Evolutionary conservation across 1,139 yeast species (phyloP).

Genomic region (Saccharomyces hybrid): DNA sequence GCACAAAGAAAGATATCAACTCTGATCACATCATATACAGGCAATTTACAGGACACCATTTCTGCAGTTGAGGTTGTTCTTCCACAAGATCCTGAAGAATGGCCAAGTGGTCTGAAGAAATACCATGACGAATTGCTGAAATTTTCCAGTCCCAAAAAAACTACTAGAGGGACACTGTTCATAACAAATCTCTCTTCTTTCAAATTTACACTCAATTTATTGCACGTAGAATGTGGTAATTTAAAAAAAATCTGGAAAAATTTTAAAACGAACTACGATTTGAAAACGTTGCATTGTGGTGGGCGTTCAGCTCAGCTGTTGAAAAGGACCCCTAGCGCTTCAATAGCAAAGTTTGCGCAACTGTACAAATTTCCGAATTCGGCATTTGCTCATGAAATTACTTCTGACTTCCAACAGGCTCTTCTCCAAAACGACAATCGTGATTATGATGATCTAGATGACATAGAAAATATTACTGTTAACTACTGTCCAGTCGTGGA

Average conservation of each 20-base stretch:
- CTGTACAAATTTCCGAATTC: slow-evolving; percentile 41
- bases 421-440: background rate
- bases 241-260: slow-evolving; percentile 43
- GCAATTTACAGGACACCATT: slow-evolving; percentile 58
- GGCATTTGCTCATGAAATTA: slow-evolving; percentile 1
- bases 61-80: slow-evolving; percentile 54
- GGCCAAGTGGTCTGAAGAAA: slow-evolving; percentile 53
- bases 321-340: slow-evolving; percentile 63
- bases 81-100: slow-evolving; percentile 45
- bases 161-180: slow-evolving; percentile 52
- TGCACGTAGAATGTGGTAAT: slow-evolving; percentile 64
- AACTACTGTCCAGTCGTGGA: slow-evolving; percentile 44
- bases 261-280: slow-evolving; percentile 66
- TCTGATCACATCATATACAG: slow-evolving; percentile 75
- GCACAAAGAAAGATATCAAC: slow-evolving; percentile 59
- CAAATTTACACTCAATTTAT: slow-evolving; percentile 65
- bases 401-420: background rate
- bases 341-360: slow-evolving; percentile 75
- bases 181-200: slow-evolving; percentile 79
- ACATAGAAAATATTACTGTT: background rate
- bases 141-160: slow-evolving; percentile 47
- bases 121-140: slow-evolving; percentile 60
- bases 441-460: background rate
- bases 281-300: slow-evolving; percentile 71
- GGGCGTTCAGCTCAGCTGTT: slow-evolving; percentile 74